phyloP scores from a whole-genome alignment of 495 filamentous ascomycete genomes.

The Staphylotrichum longicolle region DNA sequence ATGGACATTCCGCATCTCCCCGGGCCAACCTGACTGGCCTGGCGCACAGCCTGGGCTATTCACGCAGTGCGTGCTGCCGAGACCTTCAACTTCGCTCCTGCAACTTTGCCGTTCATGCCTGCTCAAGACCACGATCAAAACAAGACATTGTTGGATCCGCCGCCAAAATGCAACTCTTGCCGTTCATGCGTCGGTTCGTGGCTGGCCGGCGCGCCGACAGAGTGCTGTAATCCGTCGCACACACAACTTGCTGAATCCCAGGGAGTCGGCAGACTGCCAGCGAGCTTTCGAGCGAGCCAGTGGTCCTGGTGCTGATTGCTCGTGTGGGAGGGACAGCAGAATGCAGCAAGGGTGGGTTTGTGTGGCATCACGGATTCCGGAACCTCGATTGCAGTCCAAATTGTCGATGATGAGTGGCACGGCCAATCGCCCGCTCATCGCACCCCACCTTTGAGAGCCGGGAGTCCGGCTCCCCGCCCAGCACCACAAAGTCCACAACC shows the following conservation, averaged over 20 bases:
- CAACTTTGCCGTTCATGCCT: too few relatives aligned
- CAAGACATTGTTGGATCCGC: too few relatives aligned
- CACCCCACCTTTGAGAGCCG: conserved; percentile 3
- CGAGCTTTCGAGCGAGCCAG: too few relatives aligned
- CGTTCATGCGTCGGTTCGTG: too few relatives aligned
- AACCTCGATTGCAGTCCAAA: conserved; percentile 17
- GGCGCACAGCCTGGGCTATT: not conserved
- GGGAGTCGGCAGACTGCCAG: too few relatives aligned
- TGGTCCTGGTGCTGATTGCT: not conserved
- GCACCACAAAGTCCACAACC: too few relatives aligned
- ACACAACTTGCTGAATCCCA: too few relatives aligned
- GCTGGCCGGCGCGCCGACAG: too few relatives aligned
- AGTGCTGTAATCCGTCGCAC: too few relatives aligned
- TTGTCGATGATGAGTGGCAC: conserved; percentile 12
- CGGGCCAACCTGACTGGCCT: not conserved
- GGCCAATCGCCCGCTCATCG: not conserved
- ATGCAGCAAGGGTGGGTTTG: not conserved
- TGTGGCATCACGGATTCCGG: not conserved
- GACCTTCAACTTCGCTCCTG: too few relatives aligned
- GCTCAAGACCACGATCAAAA: too few relatives aligned
- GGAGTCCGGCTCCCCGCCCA: conserved; percentile 13
- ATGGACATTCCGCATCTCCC: conserved; percentile 2
- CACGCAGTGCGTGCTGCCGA: not conserved
- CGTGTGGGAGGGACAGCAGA: conserved; percentile 16
- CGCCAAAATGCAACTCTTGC: too few relatives aligned